Evolutionary conservation across 495 filamentous ascomycete genomes (phyloP).

Genomic region (Chaetomium fimeti): DNA sequence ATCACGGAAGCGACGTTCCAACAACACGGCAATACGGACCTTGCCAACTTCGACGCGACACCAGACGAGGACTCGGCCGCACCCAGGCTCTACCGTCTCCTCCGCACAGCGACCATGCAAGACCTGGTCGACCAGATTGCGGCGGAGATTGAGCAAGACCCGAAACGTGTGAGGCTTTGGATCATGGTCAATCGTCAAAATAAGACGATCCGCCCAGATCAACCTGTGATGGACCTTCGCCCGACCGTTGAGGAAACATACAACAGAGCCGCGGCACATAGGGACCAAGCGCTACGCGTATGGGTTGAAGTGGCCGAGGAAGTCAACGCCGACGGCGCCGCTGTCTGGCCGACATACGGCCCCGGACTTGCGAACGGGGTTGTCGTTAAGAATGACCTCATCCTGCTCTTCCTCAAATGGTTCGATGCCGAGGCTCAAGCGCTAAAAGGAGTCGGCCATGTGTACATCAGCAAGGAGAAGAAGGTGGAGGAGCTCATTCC

Average conservation of each 20-base stretch:
- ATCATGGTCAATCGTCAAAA: slow-evolving; percentile 98
- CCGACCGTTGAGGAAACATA: slow-evolving; percentile 79
- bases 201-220: slow-evolving; percentile 88
- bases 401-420: slow-evolving; percentile 88
- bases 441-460: slow-evolving; percentile 69
- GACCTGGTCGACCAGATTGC: slow-evolving; percentile 71
- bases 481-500: slow-evolving; percentile 85
- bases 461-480: slow-evolving; percentile 83
- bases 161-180: slow-evolving; percentile 76
- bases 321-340: slow-evolving; percentile 59
- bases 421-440: slow-evolving; percentile 78
- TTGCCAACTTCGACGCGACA: slow-evolving; percentile 65
- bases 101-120: slow-evolving; percentile 67
- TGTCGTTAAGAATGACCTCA: slow-evolving; percentile 52
- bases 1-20: slow-evolving; percentile 77
- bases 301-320: slow-evolving; percentile 78
- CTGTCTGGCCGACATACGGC: slow-evolving; percentile 61
- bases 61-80: slow-evolving; percentile 56
- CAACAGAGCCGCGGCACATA: slow-evolving; percentile 57
- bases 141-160: slow-evolving; percentile 60
- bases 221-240: slow-evolving; percentile 71
- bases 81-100: slow-evolving; percentile 65
- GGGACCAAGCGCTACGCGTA: slow-evolving; percentile 71
- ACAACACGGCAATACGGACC: slow-evolving; percentile 78
- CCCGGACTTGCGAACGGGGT: slow-evolving; percentile 48